Conservation (phyloP, 176 grass and related monocot genomes). For the Bolboschoenus planiculmis region DNA sequence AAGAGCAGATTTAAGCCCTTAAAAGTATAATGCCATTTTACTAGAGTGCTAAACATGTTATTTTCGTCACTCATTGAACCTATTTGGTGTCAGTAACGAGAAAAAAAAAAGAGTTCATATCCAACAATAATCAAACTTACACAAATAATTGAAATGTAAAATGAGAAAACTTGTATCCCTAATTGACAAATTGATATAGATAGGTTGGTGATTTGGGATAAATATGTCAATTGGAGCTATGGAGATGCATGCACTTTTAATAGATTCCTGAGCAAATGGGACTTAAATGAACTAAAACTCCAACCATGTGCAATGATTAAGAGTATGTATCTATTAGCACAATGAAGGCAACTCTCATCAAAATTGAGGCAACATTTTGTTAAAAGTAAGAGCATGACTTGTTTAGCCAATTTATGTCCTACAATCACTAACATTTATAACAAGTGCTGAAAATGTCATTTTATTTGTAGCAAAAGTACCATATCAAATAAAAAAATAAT, state of each 20-base stretch:
- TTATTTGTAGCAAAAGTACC: not conserved
- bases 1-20: no score
- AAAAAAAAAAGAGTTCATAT: no score
- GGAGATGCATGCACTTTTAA: not conserved
- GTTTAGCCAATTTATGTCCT: not conserved
- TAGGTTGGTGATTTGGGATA: not conserved
- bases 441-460: not conserved
- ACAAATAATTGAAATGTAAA: no score
- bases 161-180: no score
- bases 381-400: not conserved
- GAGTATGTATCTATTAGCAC: not conserved
- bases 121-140: no score
- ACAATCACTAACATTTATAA: not conserved
- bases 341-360: not conserved
- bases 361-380: not conserved
- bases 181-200: not conserved
- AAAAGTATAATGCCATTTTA: no score
- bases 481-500: no score
- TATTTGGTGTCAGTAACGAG: no score
- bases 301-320: slow-evolving; percentile 1
- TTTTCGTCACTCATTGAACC: no score
- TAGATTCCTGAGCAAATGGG: not conserved
- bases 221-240: not conserved
- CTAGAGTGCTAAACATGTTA: no score
- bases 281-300: not conserved